A percentile compares a stretch with the other conserved stretches of the same genome.
These are phyloP conservation scores for Oenanthe sinensis DNA, from an alignment of 129 eudicot species.

Conservation along the genomic window DNA sequence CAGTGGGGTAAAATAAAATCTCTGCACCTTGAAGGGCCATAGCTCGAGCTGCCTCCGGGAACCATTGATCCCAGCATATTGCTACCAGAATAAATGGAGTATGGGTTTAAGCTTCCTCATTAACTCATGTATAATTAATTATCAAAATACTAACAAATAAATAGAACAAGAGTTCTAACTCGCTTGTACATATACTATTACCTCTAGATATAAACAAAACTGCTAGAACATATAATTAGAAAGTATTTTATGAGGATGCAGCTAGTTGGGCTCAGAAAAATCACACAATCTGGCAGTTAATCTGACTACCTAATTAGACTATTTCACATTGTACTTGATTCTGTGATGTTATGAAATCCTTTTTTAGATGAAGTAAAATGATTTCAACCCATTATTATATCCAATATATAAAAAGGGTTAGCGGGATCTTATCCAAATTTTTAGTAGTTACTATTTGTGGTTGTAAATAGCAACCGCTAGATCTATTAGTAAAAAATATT, in stretches of 20 bases:
- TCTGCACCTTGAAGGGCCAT: slow-evolving; percentile 99
- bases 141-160: neutral
- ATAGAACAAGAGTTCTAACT: neutral
- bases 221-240: neutral
- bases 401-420: too few relatives aligned
- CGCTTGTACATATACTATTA: neutral
- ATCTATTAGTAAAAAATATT: too few relatives aligned
- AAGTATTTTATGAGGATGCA: neutral
- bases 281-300: neutral
- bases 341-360: neutral
- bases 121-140: neutral
- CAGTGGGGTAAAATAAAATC: slow-evolving; percentile 93
- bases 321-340: neutral
- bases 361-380: neutral
- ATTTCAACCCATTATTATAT: neutral
- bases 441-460: too few relatives aligned
- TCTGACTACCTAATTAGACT: neutral
- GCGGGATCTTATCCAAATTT: too few relatives aligned
- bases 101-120: neutral
- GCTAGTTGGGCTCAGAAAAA: neutral
- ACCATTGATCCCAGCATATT: slow-evolving; percentile 99
- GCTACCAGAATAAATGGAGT: slow-evolving; percentile 31
- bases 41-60: slow-evolving; percentile 98
- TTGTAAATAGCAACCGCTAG: too few relatives aligned
- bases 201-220: neutral